Base-by-base conservation (phyloP, 2,329 filamentous ascomycete species). In the Dryadomyces quercivorus region DNA sequence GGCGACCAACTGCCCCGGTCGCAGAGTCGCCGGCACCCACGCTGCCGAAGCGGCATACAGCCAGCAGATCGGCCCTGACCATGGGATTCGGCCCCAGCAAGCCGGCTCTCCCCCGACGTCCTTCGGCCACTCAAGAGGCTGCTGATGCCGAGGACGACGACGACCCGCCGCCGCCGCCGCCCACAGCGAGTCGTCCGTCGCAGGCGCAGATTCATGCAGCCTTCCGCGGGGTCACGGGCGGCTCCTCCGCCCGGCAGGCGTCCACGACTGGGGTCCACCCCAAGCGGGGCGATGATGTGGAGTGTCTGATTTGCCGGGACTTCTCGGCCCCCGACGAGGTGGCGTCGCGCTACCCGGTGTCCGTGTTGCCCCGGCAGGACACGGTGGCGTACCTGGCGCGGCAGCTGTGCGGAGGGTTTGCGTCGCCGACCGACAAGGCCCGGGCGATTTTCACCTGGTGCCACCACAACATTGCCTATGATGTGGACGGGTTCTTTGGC, bases 391-490 rank as follows among this genome's bases (percentile, higher is more conserved):
- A 87, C 71, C 76, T 98, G 22, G 90, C 91, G 0, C 77, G 80
- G 52, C 80, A 86, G 52, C 78, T 97, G 20, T 95, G 89, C 55
- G 74, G 77, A 4, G 85, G 86, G 0, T 96, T 97, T 64, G 70
- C 81, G 1, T 95, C 88, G 0, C 71, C 74, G 1, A 95, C 92
- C 0, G 92, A 97, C 68, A 96, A 96, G 71, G 92, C 93, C 2
- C 80, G 93, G 31, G 89, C 83, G 2, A 88, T 98, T 57, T 97
- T 97, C 66, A 88, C 87, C 1, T 98, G 93, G 93, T 82, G 91
- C 44, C 92, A 97, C 69, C 84, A 97, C 68, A 97, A 97, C 62
- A 84, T 98, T 56, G 77, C 76, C 49, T 98, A 97, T 66, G 88
- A 97, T 65, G 81, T 82, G 0, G 76, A 80, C 26, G 78, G 84